Evolutionary conservation across 2,329 filamentous ascomycete genomes (phyloP).

Genomic region (Fusarium foetens): DNA sequence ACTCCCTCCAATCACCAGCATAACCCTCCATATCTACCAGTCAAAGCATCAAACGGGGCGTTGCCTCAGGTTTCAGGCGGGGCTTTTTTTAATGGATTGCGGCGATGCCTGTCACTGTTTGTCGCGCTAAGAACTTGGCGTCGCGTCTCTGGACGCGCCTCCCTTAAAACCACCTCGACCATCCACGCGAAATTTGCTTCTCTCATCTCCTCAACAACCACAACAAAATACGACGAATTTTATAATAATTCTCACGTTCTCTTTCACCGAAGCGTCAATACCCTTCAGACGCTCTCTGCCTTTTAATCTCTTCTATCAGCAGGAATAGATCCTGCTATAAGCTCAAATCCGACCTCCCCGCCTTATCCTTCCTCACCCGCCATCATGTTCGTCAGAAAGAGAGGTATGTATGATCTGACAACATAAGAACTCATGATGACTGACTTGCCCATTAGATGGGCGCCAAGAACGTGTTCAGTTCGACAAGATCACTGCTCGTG

Average conservation of each 20-base stretch:
- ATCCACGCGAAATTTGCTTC: constrained; percentile 37
- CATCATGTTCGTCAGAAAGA: constrained; percentile 72
- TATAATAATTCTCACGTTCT: constrained; percentile 24
- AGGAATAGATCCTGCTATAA: constrained; percentile 40
- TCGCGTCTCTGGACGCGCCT: constrained; percentile 51
- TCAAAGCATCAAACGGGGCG: constrained; percentile 26
- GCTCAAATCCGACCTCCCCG: constrained; percentile 33
- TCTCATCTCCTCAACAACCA: constrained; percentile 43
- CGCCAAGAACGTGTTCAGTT: constrained; percentile 99
- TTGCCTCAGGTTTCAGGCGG: constrained; percentile 44
- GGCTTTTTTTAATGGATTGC: constrained; percentile 46
- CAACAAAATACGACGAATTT: constrained; percentile 28
- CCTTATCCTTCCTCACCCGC: constrained; percentile 36
- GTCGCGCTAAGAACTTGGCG: constrained; percentile 50
- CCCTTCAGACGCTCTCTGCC: constrained; percentile 35
- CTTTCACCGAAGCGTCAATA: constrained; percentile 27
- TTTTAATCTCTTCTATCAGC: constrained; percentile 41
- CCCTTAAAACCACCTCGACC: constrained; percentile 51
- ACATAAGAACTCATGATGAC: constrained; percentile 17
- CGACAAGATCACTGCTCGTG: constrained; percentile 99
- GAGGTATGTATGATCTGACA: constrained; percentile 58
- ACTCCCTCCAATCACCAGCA: constrained; percentile 15
- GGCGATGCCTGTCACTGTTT: constrained; percentile 33
- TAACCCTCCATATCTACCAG: constrained; percentile 2
- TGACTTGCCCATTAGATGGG: constrained; percentile 74